A percentile compares a stretch with the other conserved stretches of the same genome.
phyloP scores from a whole-genome alignment of 495 filamentous ascomycete species.

The Aspergillus conjunctus region DNA sequence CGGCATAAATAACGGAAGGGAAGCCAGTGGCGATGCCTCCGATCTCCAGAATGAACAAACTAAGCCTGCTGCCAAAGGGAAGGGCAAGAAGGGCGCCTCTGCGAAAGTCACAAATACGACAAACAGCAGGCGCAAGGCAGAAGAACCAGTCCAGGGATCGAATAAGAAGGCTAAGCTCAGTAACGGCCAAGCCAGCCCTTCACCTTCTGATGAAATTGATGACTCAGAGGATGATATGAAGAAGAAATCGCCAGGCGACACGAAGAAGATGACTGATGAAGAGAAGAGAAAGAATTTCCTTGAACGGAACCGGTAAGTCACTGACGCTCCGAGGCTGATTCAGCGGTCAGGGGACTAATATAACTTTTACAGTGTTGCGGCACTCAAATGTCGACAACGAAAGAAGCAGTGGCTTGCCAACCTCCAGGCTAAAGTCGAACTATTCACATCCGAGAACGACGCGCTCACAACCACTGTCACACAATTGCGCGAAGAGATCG shows the following conservation, averaged over 20 bases:
- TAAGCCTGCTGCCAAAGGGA: constrained; percentile 63
- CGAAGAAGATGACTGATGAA: constrained; percentile 97
- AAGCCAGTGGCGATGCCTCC: constrained; percentile 68
- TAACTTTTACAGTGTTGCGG: constrained; percentile 75
- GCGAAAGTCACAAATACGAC: constrained; percentile 44
- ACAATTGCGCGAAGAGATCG: constrained; percentile 86
- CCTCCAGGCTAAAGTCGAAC: constrained; percentile 90
- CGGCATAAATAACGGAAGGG: constrained; percentile 46
- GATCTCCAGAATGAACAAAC: constrained; percentile 70
- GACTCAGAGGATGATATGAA: constrained; percentile 59
- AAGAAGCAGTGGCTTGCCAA: constrained; percentile 99
- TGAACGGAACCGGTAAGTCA: constrained; percentile 86
- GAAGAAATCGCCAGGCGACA: constrained; percentile 40
- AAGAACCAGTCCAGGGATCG: constrained; percentile 68
- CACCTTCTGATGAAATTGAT: constrained; percentile 57
- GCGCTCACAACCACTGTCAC: constrained; percentile 79
- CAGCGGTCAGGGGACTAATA: neutral
- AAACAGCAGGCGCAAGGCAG: constrained; percentile 77
- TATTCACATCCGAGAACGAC: constrained; percentile 90
- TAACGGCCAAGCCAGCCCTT: constrained; percentile 49
- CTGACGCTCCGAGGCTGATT: neutral
- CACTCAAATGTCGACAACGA: constrained; percentile 93
- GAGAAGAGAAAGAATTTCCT: constrained; percentile 98
- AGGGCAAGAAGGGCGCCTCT: constrained; percentile 67
- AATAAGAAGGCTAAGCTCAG: constrained; percentile 75